Evolutionary conservation across 345 rosid genomes (phyloP), one percentile per base, ranked within the genome.

Genomic region (Diplotaxis tenuifolia): DNA sequence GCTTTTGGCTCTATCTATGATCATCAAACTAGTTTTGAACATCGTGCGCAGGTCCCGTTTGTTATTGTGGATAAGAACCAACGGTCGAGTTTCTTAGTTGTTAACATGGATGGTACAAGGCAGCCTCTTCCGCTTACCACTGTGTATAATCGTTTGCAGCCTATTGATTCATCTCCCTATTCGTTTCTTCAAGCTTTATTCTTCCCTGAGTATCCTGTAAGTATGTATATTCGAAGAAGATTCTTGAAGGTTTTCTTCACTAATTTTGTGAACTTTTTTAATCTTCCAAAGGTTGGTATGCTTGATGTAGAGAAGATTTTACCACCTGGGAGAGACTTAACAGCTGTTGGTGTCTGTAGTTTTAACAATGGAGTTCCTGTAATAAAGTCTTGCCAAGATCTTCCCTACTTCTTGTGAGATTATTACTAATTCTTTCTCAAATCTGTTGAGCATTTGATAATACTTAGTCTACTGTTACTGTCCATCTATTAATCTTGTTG

Each of bases 251-350:
- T 50, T 19, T 55, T 62, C 64, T 6, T 31, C 49, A 0, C 42
- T 71, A 19, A 65, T 28, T 49, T 40, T 65, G 56, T 71, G 34
- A 34, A 57, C 7, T 10, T 0, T 54, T 71, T 11, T 10, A 4
- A n/a, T 36, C 21, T 58, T 47, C 2, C n/a, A 71, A n/a, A 95
- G 99, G 94, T 90, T 76, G 98, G 94, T 34, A 74, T 95, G 72
- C 96, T 95, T 58, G 88, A 90, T 75, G 96, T 90, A 75, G 99
- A 95, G 87, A 92, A 89, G 84, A 86, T 95, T 60, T 91, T 95
- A 77, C 94, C 96, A 22, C 55, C 90, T 55, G 92, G 96, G 62
- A 88, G 85, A 80, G 83, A 83, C 20, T 71, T 90, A 23, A 86
- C 77, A 71, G 96, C 87, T 45, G 84, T 89, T 80, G 99, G 99